phyloP scores from a whole-genome alignment of 768 basidiomycete species.

The Tricholoma matsutake region DNA sequence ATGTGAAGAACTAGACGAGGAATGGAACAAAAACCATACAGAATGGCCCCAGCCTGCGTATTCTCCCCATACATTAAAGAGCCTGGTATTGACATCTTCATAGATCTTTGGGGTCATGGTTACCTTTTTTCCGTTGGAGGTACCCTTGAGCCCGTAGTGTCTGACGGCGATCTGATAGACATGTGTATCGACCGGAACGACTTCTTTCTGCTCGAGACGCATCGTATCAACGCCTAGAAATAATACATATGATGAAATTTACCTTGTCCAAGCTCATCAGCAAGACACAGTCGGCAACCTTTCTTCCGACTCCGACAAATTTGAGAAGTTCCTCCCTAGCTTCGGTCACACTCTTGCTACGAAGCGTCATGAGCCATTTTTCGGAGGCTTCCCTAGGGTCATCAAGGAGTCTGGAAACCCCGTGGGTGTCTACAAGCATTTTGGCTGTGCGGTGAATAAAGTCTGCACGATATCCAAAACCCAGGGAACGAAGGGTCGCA shows the following conservation, averaged over 20 bases:
- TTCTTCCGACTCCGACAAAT: conserved; percentile 90
- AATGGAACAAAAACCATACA: conserved; percentile 34
- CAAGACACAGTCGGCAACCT: conserved; percentile 94
- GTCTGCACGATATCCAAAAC: conserved; percentile 94
- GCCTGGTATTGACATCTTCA: conserved; percentile 60
- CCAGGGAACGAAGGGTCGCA: conserved; percentile 67
- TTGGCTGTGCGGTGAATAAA: conserved; percentile 83
- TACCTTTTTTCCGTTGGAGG: conserved; percentile 35
- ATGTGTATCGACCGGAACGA: conserved; percentile 95
- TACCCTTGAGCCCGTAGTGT: conserved; percentile 63
- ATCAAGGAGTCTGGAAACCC: conserved; percentile 13
- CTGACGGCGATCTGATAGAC: conserved; percentile 86
- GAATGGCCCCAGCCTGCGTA: conserved; percentile 92
- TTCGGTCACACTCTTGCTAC: conserved; percentile 45
- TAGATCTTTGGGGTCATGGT: conserved; percentile 78
- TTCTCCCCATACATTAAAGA: conserved; percentile 71
- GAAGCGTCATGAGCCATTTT: conserved; percentile 54
- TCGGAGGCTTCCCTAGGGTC: conserved; percentile 48
- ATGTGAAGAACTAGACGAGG: background rate
- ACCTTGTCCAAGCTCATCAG: conserved; percentile 94
- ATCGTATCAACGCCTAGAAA: background rate
- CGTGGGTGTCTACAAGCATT: conserved; percentile 65
- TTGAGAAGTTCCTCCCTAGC: conserved; percentile 76
- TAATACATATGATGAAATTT: background rate
- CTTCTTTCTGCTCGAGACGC: conserved; percentile 54